A percentile compares a stretch with the other conserved stretches of the same genome.
Evolutionary conservation across 164 flowering plant genomes (phyloP).

Genomic region (Chloranthus sessilifolius): DNA sequence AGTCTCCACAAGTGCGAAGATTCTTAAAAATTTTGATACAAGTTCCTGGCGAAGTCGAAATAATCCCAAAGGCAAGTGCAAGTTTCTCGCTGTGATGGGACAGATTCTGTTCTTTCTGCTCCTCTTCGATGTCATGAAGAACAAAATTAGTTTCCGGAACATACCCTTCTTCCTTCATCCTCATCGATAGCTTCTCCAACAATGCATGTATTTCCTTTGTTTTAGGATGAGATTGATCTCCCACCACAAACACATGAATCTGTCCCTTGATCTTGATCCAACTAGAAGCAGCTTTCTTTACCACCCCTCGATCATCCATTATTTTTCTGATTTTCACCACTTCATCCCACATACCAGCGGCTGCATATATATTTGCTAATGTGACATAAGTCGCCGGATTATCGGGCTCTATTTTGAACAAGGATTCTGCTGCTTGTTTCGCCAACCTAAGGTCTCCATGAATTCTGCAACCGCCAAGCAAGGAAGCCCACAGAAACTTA

Average conservation of each 20-base stretch:
- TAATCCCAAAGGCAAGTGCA: constrained; percentile 32
- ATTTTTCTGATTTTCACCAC: constrained; percentile 20
- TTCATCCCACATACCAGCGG: constrained; percentile 32
- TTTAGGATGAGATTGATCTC: constrained; percentile 26
- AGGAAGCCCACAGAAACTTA: constrained; percentile 30
- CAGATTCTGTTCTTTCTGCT: constrained; percentile 33
- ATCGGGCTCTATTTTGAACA: constrained; percentile 29
- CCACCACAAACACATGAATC: constrained; percentile 23
- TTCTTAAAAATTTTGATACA: constrained; percentile 32
- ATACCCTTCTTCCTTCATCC: constrained; percentile 35
- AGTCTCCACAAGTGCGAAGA: constrained; percentile 30
- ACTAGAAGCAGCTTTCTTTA: constrained; percentile 31
- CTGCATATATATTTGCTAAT: constrained; percentile 28
- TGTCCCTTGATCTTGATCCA: constrained; percentile 24
- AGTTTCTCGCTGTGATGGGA: constrained; percentile 31
- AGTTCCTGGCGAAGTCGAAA: constrained; percentile 28
- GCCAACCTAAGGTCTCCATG: constrained; percentile 26
- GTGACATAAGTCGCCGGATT: constrained; percentile 35
- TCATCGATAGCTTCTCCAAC: constrained; percentile 21
- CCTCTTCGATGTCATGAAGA: constrained; percentile 32
- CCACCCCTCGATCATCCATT: constrained; percentile 23
- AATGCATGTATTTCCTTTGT: constrained; percentile 20
- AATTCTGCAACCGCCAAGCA: constrained; percentile 29
- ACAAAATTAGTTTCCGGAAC: constrained; percentile 29
- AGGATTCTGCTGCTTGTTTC: constrained; percentile 26